These are phyloP conservation scores for Phytophthora hibernalis DNA, from an alignment of 352 stramenopile genomes.

Conservation along the genomic window DNA sequence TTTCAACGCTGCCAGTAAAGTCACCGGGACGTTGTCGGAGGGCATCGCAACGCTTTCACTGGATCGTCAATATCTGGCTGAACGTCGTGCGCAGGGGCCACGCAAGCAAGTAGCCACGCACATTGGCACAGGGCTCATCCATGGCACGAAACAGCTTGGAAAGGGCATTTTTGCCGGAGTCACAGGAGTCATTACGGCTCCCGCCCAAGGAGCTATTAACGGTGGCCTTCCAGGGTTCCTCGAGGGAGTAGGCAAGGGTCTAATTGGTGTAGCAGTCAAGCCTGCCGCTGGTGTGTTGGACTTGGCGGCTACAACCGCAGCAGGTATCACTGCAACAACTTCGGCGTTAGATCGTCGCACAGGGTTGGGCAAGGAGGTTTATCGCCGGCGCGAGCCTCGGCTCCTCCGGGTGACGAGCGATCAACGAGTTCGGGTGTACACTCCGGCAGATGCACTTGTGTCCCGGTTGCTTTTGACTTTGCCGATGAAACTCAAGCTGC, in stretches of 20 bases:
- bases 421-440: conserved; percentile 82
- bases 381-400: conserved; percentile 61
- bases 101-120: conserved; percentile 87
- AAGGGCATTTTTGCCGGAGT: conserved; percentile 91
- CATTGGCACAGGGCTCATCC: conserved; percentile 82
- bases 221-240: conserved; percentile 91
- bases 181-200: conserved; percentile 92
- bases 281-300: conserved; percentile 88
- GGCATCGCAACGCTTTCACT: conserved; percentile 91
- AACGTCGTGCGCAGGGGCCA: conserved; percentile 72
- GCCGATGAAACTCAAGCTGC: conserved; percentile 48
- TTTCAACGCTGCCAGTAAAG: conserved; percentile 94
- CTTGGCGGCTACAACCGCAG: conserved; percentile 75
- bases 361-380: conserved; percentile 53
- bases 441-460: conserved; percentile 71
- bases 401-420: conserved; percentile 77
- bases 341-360: conserved; percentile 81
- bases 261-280: conserved; percentile 91
- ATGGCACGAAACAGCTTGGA: conserved; percentile 92
- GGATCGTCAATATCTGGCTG: conserved; percentile 89
- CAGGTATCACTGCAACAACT: conserved; percentile 86
- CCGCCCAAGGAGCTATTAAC: conserved; percentile 89
- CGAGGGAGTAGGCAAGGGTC: conserved; percentile 86
- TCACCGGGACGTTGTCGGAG: conserved; percentile 93
- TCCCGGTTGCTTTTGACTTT: conserved; percentile 68